Evolutionary conservation across 2,329 filamentous ascomycete genomes (phyloP).

Genomic region (Periconia sp.): DNA sequence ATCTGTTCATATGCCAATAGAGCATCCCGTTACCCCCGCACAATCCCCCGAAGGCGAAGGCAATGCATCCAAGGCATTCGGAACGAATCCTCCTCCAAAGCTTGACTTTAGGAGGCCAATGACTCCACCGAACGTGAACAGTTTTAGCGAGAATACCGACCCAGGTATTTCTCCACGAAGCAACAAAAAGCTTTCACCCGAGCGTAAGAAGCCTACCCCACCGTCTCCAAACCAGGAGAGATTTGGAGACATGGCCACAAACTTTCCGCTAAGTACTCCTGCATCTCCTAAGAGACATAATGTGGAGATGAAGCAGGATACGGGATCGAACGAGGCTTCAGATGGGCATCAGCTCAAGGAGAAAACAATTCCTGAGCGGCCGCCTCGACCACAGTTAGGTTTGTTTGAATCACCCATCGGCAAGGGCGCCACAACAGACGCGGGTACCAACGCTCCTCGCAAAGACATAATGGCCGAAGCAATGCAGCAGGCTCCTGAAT

Average conservation of each 20-base stretch:
- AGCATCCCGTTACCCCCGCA: conserved; percentile 17
- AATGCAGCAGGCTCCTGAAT: conserved; percentile 15
- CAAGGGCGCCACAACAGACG: background rate
- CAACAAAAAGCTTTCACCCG: conserved; percentile 19
- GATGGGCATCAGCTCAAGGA: conserved; percentile 10
- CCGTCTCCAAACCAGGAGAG: conserved; percentile 23
- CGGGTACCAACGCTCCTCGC: conserved; percentile 9
- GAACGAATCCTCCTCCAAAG: conserved; percentile 8
- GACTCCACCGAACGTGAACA: conserved; percentile 17
- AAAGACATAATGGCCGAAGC: conserved; percentile 27
- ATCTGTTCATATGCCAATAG: conserved; percentile 10
- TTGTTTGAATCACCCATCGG: conserved; percentile 22
- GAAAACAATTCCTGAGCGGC: conserved; percentile 24
- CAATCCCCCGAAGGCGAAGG: conserved; percentile 5
- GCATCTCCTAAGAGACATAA: conserved; percentile 12
- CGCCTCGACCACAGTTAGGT: conserved; percentile 23
- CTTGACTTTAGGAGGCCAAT: conserved; percentile 12
- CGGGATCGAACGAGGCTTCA: conserved; percentile 16
- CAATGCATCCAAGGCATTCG: conserved; percentile 6
- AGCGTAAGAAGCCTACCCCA: conserved; percentile 26
- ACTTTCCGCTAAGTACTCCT: conserved; percentile 26
- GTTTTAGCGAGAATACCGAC: conserved; percentile 18
- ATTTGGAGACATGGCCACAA: conserved; percentile 26
- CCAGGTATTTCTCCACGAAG: conserved; percentile 26
- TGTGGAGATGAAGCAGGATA: background rate